Evolutionary conservation across 1,139 yeast genomes (phyloP), one percentile per base, ranked within the genome.

Genomic region (Yamadazyma triangularis): DNA sequence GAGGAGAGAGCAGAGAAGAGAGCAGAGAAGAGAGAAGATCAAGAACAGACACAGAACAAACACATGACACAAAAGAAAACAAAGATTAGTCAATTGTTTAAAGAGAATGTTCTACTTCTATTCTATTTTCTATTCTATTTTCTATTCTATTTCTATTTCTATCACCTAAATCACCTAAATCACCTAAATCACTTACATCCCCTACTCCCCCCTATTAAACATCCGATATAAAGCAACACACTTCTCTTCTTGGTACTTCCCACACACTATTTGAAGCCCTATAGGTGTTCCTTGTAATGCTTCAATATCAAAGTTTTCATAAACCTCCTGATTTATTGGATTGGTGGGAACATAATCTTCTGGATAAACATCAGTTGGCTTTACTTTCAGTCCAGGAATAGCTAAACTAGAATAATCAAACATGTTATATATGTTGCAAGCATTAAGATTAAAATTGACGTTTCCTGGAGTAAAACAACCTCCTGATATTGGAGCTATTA

Each of bases 401-500:
- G 66, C 63, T 33, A 75, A 64, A 26, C 72, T 61, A 19, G 83
- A 78, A 43, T 70, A 60, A 46, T 77, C 83, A 39, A 76, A 50
- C 29, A 77, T 45, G 49, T 77, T 77, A 67, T 76, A 79, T 39
- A 78, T 63, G 1, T 80, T 54, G 5, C 83, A 74, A 57, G 77
- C 78, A 3, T 82, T 77, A 84, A 86, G 78, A 53, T 76, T 75
- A 49, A 68, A 70, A 8, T 28, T 25, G 13, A 16, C 79, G 67
- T 31, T 70, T 20, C 74, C 77, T 10, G 76, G 73, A 24, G 64
- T 68, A 13, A 83, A 82, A 4, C 88, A 84, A 28, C 77, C 78
- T 32, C 79, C 79, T 34, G 71, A 70, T 3, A 75, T 66, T 29
- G 89, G 89, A 24, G 79, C 63, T 27, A 82, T 53, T 31, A 82